Percentiles rank a stretch among this genome's conserved stretches.
Evolutionary conservation across 495 filamentous ascomycete species (phyloP).

Genomic region (Penicillium coprophilum): DNA sequence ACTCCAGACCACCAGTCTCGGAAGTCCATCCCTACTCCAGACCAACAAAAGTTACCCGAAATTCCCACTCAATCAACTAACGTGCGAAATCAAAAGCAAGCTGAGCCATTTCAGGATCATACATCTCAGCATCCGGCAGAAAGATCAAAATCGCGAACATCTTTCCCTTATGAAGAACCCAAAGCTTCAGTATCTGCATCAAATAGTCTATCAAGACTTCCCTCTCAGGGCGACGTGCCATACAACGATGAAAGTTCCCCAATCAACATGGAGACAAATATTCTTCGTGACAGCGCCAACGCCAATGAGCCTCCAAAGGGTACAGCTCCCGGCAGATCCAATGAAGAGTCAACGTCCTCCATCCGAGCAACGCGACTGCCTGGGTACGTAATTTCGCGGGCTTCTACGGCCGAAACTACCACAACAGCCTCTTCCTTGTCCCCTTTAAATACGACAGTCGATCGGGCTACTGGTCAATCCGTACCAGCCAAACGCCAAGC

Average conservation of each 20-base stretch:
- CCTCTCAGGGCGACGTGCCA: conserved; percentile 36
- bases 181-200: conserved; percentile 36
- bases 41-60: conserved; percentile 31
- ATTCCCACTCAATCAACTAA: conserved; percentile 19
- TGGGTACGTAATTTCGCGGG: conserved; percentile 38
- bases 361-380: conserved; percentile 32
- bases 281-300: conserved; percentile 31
- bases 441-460: conserved; percentile 34
- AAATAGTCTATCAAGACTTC: conserved; percentile 30
- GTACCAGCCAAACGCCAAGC: conserved; percentile 24
- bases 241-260: conserved; percentile 41
- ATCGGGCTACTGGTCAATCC: conserved; percentile 18
- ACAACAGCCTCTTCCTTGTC: conserved; percentile 33
- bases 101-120: conserved; percentile 28
- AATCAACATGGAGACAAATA: conserved; percentile 44
- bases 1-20: conserved; percentile 25
- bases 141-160: conserved; percentile 37
- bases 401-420: conserved; percentile 34
- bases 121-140: conserved; percentile 22
- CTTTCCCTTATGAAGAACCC: conserved; percentile 40
- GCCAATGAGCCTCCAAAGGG: conserved; percentile 28
- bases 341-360: conserved; percentile 25
- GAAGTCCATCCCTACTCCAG: conserved; percentile 22
- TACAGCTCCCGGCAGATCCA: conserved; percentile 17
- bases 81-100: conserved; percentile 26